Percentiles rank a stretch among this genome's conserved stretches.
phyloP scores from a whole-genome alignment of 805 yeast genomes.

The Yarrowia sp. region DNA sequence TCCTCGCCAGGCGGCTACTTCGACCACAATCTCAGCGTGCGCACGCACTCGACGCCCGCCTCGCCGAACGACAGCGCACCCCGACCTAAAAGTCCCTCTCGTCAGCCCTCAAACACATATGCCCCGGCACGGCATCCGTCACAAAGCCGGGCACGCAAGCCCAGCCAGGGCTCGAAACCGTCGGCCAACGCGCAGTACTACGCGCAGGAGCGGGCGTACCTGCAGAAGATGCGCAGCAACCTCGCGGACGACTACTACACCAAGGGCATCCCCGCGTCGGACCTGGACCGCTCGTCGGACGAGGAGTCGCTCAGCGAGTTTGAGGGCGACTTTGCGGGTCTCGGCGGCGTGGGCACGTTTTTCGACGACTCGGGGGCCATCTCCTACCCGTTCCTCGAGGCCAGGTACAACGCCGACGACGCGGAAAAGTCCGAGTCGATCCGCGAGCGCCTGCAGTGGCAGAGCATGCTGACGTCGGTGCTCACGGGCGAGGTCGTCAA shows the following conservation, averaged over 20 bases:
- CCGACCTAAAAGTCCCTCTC: constrained; percentile 31
- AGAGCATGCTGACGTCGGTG: constrained; percentile 84
- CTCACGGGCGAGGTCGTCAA: constrained; percentile 92
- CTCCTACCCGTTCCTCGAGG: constrained; percentile 32
- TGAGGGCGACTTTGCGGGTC: constrained; percentile 34
- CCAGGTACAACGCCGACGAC: constrained; percentile 33
- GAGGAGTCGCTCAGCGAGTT: constrained; percentile 36
- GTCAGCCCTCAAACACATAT: constrained; percentile 35
- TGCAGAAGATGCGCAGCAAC: constrained; percentile 60
- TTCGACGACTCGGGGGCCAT: constrained; percentile 33
- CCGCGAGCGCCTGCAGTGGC: constrained; percentile 90
- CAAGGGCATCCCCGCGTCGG: constrained; percentile 52
- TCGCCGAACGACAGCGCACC: not conserved
- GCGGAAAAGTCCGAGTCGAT: constrained; percentile 38
- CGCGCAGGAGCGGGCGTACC: constrained; percentile 66
- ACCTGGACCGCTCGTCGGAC: constrained; percentile 36
- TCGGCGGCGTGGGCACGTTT: constrained; percentile 38
- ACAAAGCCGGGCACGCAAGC: not conserved
- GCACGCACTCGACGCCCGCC: constrained; percentile 11
- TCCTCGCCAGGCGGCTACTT: constrained; percentile 9
- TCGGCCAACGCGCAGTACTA: constrained; percentile 45
- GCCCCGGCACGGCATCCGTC: constrained; percentile 34
- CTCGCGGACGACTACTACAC: constrained; percentile 69
- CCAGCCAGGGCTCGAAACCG: constrained; percentile 28
- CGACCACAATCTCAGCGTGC: not conserved